Evolutionary conservation across 2,329 filamentous ascomycete genomes (phyloP).

Genomic region (Aspergillus texensis): DNA sequence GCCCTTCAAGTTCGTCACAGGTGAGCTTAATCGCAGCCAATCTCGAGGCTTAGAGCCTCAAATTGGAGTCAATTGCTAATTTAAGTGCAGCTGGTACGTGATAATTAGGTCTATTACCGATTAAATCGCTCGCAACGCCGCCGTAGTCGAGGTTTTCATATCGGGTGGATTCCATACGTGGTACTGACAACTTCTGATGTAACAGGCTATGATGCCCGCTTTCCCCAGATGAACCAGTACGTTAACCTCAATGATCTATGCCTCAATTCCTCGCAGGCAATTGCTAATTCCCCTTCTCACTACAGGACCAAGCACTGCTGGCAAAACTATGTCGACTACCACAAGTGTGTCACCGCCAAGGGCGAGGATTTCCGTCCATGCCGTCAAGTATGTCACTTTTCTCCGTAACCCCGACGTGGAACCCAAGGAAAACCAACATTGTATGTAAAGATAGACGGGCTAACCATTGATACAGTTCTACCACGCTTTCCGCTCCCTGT

Average conservation of each 20-base stretch:
- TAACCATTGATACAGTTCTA: slow-evolving; percentile 68
- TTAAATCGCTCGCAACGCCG: slow-evolving; percentile 14
- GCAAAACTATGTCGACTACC: slow-evolving; percentile 99
- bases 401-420: neutral
- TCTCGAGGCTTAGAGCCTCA: slow-evolving; percentile 28
- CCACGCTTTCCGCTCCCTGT: slow-evolving; percentile 94
- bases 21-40: slow-evolving; percentile 58
- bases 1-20: slow-evolving; percentile 99
- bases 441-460: neutral
- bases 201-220: slow-evolving; percentile 95
- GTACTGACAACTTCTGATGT: slow-evolving; percentile 38
- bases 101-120: slow-evolving; percentile 16
- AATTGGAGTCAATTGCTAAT: slow-evolving; percentile 45
- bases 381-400: slow-evolving; percentile 71
- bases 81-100: slow-evolving; percentile 52
- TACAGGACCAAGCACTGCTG: slow-evolving; percentile 93
- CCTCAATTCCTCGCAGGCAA: neutral
- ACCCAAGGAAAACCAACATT: neutral
- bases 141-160: slow-evolving; percentile 12
- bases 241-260: slow-evolving; percentile 19
- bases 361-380: slow-evolving; percentile 97
- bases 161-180: slow-evolving; percentile 17
- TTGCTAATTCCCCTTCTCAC: slow-evolving; percentile 18
- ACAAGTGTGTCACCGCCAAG: slow-evolving; percentile 99
- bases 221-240: slow-evolving; percentile 86